A percentile compares a stretch with the other conserved stretches of the same genome.
Evolutionary conservation across 2,329 filamentous ascomycete species (phyloP).

Genomic region (Paraphoma chrysanthemicola): DNA sequence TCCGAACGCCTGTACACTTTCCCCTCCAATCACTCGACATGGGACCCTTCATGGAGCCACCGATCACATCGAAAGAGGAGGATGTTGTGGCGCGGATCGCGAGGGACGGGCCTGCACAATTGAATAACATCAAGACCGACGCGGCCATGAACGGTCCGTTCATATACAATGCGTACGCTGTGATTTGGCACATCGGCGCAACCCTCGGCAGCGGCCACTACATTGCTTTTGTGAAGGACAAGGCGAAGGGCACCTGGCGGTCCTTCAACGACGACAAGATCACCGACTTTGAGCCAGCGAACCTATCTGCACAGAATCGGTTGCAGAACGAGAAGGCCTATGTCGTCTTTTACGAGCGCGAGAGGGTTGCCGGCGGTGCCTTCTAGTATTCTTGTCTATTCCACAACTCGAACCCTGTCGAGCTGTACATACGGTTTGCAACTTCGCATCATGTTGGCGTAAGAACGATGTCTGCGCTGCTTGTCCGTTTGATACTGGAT

Average conservation of each 20-base stretch:
- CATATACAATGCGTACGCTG: slow-evolving; percentile 84
- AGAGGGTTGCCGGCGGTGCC: slow-evolving; percentile 41
- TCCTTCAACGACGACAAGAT: slow-evolving; percentile 64
- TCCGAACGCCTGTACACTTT: slow-evolving; percentile 75
- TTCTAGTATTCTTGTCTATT: slow-evolving; percentile 15
- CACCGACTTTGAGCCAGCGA: slow-evolving; percentile 64
- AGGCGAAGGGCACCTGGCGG: slow-evolving; percentile 63
- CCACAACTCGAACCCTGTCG: no score
- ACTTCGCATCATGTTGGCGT: neutral
- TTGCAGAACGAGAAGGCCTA: slow-evolving; percentile 70
- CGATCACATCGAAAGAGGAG: slow-evolving; percentile 47
- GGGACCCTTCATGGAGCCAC: slow-evolving; percentile 64
- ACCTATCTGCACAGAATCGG: slow-evolving; percentile 55
- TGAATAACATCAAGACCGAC: slow-evolving; percentile 47
- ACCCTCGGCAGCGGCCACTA: slow-evolving; percentile 80
- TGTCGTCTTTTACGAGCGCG: slow-evolving; percentile 67
- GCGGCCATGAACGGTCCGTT: slow-evolving; percentile 64
- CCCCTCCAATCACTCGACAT: slow-evolving; percentile 74
- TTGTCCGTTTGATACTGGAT: neutral
- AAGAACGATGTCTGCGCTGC: neutral
- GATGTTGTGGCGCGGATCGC: slow-evolving; percentile 44
- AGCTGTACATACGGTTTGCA: neutral
- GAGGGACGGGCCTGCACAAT: slow-evolving; percentile 31
- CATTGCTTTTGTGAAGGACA: slow-evolving; percentile 65
- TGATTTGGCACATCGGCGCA: slow-evolving; percentile 77